phyloP scores from a whole-genome alignment of 331 rosid genomes.

The Cucumis variabilis region DNA sequence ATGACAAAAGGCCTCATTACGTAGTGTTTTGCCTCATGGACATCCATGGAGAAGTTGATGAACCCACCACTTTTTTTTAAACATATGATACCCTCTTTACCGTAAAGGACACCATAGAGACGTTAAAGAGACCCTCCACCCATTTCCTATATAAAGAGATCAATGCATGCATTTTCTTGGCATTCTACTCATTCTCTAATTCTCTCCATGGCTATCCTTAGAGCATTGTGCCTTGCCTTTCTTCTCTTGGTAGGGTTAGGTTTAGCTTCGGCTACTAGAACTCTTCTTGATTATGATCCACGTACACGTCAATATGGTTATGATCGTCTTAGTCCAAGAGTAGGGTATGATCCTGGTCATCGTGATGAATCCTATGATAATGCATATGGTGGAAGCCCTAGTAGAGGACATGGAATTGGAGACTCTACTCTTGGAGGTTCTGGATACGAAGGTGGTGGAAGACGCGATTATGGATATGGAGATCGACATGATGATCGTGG shows the following conservation, averaged over 20 bases:
- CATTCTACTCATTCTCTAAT: not conserved
- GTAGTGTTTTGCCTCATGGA: too few species aligned
- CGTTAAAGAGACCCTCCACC: too few species aligned
- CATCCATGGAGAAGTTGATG: too few species aligned
- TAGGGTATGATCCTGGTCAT: not conserved
- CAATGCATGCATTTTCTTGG: not conserved
- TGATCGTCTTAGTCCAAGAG: not conserved
- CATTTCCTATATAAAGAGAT: slow-evolving; percentile 2
- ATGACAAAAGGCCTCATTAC: too few species aligned
- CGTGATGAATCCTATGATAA: slow-evolving; percentile 23
- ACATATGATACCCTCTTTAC: not conserved
- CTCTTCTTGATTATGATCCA: slow-evolving; percentile 44
- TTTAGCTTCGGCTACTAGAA: slow-evolving; percentile 53
- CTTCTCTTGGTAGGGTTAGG: slow-evolving; percentile 46
- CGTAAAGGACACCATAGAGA: not conserved
- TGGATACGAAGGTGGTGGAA: slow-evolving; percentile 40
- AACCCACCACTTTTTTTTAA: too few species aligned
- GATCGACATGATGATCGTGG: slow-evolving; percentile 37
- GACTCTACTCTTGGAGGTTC: slow-evolving; percentile 37
- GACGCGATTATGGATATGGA: slow-evolving; percentile 33
- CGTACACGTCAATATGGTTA: not conserved
- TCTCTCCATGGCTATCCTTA: not conserved
- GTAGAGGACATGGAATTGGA: slow-evolving; percentile 40
- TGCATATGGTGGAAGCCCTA: slow-evolving; percentile 32
- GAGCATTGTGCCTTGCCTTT: slow-evolving; percentile 15